Evolutionary conservation across 2,329 filamentous ascomycete species (phyloP), one percentile per base, ranked within the genome.

Genomic region (Ophiostoma montium): DNA sequence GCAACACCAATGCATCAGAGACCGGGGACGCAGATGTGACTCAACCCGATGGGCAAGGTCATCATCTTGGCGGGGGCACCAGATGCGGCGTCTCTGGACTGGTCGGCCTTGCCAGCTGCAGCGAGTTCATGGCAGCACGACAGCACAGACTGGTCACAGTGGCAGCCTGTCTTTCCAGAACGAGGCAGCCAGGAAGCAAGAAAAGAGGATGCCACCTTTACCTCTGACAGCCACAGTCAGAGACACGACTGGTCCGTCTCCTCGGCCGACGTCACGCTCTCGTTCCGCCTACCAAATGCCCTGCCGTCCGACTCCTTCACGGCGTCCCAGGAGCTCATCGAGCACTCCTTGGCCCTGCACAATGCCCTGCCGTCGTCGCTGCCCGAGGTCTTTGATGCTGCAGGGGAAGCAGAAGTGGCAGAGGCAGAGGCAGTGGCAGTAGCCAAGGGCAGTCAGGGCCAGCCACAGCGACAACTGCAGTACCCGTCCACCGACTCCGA

Each of bases 321-420:
- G 62, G 65, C 44, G 67, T 63, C 81, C 3, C 74, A 76, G 3
- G 73, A 80, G 50, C 94, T 92, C 61, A 84, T 86, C 57, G 77
- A 92, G 54, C 78, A 90, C 58, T 92, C 86, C 0, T 72, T 94
- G 45, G 75, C 79, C 2, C 66, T 82, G 13, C 78, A 94, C 60
- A 73, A 85, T 54, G 75, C 78, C 13, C 63, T 83, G 4, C 64
- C 74, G 1, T 83, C 80, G 0, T 84, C 81, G 1, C 75, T 83
- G 52, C 66, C 81, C 16, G 50, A 39, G 3, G 27, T 5, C 36
- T 41, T 41, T 31, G 18, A n/a, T 9, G n/a, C 18, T 19, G 18
- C 18, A 39, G 27, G 38, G 5, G 19, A 19, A 21, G 12, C 19
- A 11, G 13, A 3, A 33, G 10, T 33, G 10, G 31, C 10, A 12